phyloP scores from a whole-genome alignment of 352 stramenopile genomes.

The Peronospora tabacina region DNA sequence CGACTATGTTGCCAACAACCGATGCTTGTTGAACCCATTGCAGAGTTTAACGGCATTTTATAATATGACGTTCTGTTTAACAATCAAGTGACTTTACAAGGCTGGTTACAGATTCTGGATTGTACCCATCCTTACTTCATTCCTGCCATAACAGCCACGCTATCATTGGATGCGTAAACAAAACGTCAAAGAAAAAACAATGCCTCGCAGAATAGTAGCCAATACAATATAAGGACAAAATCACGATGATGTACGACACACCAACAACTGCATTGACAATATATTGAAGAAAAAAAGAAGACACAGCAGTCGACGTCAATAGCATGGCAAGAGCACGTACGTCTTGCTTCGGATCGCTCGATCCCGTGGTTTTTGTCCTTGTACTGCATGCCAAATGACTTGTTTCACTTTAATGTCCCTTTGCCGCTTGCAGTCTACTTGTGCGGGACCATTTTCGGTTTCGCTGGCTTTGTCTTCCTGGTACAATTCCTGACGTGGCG shows the following conservation, averaged over 20 bases:
- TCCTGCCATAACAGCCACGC: too few species aligned
- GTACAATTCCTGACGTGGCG: conserved; percentile 24
- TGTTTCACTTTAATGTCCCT: conserved; percentile 1
- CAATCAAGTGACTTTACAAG: too few species aligned
- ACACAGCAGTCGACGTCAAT: background rate
- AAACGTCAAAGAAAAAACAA: too few species aligned
- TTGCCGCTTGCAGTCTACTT: conserved; percentile 41
- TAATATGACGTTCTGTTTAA: too few species aligned
- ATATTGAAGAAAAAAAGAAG: conserved; percentile 10
- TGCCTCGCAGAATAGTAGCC: too few species aligned
- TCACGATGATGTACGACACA: background rate
- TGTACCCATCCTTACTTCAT: too few species aligned
- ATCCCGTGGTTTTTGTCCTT: background rate
- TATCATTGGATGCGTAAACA: too few species aligned
- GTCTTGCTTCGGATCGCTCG: conserved; percentile 1
- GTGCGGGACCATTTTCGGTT: conserved; percentile 71
- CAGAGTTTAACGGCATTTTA: too few species aligned
- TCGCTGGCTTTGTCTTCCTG: conserved; percentile 72
- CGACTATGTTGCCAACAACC: too few species aligned
- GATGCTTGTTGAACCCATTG: too few species aligned
- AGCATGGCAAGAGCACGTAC: conserved; percentile 21
- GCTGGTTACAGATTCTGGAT: too few species aligned
- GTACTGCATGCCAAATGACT: conserved; percentile 1
- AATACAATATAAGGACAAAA: too few species aligned
- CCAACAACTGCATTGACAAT: conserved; percentile 13